Base-by-base conservation (phyloP, 2,329 filamentous ascomycete species). In the Dactylella cylindrospora region DNA sequence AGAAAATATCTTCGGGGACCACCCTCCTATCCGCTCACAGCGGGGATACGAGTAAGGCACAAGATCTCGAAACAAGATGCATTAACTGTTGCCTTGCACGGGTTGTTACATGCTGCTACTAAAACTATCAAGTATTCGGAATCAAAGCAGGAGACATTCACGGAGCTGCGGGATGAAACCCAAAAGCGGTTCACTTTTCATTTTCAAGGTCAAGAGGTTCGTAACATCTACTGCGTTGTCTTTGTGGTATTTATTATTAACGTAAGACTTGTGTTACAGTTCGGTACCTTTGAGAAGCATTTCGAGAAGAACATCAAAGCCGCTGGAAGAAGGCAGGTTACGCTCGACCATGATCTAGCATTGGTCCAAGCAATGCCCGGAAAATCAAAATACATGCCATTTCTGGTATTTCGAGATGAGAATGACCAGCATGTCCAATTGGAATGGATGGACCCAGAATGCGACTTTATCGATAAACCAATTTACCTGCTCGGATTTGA, bases 381-480 rank as follows among this genome's bases (percentile, higher is more conserved):
- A 13, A 31, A 31, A 7, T 47, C 36, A 3, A 15, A 35, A 1
- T 26, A 36, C 17, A 57, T 57, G 52, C 52, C 44, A 4, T 44
- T 40, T 13, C 31, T 47, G 3, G 28, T 36, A 3, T 50, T 57
- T 12, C n/a, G 25, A 9, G 17, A 50, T 28, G 5, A 22, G 1
- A 10, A 23, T 5, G 13, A 25, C 8, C 19, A 12, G 7, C 23
- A 22, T 15, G 13, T 57, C 4, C 20, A 57, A 13, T 43, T 57
- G 44, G 36, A 57, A 38, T 57, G 43, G 43, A 41, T 41, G 26
- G 38, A 57, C 33, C 28, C 31, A 1, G 17, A 49, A n/a, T 36
- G 38, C 12, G 23, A 38, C 15, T 38, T 57, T 13, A 50, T 39
- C 9, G 29, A 13, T n/a, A 17, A 50, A 5, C 15, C 31, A 5